Evolutionary conservation across 768 basidiomycete species (phyloP), one percentile per base, ranked within the genome.

Genomic region (Kwoniella mangroviensis): DNA sequence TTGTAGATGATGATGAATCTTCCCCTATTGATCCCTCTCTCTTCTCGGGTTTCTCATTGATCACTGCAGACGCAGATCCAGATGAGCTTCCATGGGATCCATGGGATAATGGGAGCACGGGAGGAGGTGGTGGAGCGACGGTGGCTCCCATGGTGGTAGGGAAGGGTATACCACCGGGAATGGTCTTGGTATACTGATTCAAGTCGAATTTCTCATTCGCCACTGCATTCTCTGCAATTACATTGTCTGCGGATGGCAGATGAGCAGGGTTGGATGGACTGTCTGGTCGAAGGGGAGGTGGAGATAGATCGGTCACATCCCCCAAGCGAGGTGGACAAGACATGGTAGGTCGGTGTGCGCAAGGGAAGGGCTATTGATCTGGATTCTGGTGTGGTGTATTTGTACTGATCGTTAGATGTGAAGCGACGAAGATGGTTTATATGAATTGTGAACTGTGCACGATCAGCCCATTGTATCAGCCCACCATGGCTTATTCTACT

Each of bases 121-220:
- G 63, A 15, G 66, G 45, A 40, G 54, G 42, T 22, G 75, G 64
- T 3, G 63, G 55, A 41, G 68, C 69, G 15, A 49, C 57, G 41
- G 69, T 65, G 12, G 62, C 55, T 12, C 73, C 75, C 17, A 64
- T 19, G 1, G 71, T 62, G 13, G 70, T 45, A 7, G 75, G 75
- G 60, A 67, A 70, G 42, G 57, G 62, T 5, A 72, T 28, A 21
- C 75, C 75, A 15, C 55, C 59, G 17, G 65, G 34, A 0, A 73
- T 24, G 17, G 67, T 63, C 34, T 65, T 59, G 53, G 68, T 55
- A 4, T 70, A 55, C 40, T 56, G 52, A 12, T 26, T 26, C 34
- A 72, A n/a, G 10, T 43, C 62, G 19, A 26, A 24, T 10, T 67
- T 55, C 57, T 65, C 63, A 12, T 60, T 56, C 0, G 54, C 69